Conservation (phyloP, 2,329 filamentous ascomycete genomes). For the Fusarium cyanostomum region DNA sequence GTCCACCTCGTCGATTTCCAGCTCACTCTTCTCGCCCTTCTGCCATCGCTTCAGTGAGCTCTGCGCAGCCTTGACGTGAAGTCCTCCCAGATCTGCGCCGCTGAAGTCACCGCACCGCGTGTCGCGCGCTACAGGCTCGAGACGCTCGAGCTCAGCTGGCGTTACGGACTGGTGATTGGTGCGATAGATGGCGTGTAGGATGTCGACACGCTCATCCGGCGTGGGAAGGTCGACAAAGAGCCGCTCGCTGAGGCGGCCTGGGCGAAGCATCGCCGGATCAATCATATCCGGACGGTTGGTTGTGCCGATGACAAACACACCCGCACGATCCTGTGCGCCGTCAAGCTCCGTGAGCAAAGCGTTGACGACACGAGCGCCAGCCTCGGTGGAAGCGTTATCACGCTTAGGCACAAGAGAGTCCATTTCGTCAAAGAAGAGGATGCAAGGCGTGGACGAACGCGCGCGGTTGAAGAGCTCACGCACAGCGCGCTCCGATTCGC, state of each 20-base stretch:
- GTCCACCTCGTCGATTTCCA: slow-evolving; percentile 52
- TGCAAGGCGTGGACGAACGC: slow-evolving; percentile 85
- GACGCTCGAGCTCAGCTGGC: slow-evolving; percentile 60
- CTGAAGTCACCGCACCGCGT: slow-evolving; percentile 79
- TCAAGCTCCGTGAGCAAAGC: slow-evolving; percentile 95
- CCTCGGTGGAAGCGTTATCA: slow-evolving; percentile 81
- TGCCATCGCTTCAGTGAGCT: slow-evolving; percentile 57
- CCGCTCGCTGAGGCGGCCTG: slow-evolving; percentile 86
- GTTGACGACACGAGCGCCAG: slow-evolving; percentile 90
- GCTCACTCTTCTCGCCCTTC: slow-evolving; percentile 37
- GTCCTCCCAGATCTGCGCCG: slow-evolving; percentile 67
- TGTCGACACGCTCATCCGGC: slow-evolving; percentile 82
- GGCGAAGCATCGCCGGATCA: slow-evolving; percentile 92
- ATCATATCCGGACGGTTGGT: slow-evolving; percentile 98
- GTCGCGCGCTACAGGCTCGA: slow-evolving; percentile 74
- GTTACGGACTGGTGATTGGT: slow-evolving; percentile 50
- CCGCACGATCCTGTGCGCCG: slow-evolving; percentile 79
- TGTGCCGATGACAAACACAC: slow-evolving; percentile 93
- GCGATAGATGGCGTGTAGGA: slow-evolving; percentile 74
- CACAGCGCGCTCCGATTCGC: slow-evolving; percentile 92
- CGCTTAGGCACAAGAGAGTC: slow-evolving; percentile 90
- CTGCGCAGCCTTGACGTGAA: slow-evolving; percentile 60
- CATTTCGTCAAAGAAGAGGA: slow-evolving; percentile 98
- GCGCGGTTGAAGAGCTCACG: slow-evolving; percentile 92
- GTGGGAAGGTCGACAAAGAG: slow-evolving; percentile 90